Percentiles rank a stretch among this genome's conserved stretches.
These are phyloP conservation scores for Paramecium sexaurelia DNA, from an alignment of 73 alveolate genomes.

Conservation along the genomic window DNA sequence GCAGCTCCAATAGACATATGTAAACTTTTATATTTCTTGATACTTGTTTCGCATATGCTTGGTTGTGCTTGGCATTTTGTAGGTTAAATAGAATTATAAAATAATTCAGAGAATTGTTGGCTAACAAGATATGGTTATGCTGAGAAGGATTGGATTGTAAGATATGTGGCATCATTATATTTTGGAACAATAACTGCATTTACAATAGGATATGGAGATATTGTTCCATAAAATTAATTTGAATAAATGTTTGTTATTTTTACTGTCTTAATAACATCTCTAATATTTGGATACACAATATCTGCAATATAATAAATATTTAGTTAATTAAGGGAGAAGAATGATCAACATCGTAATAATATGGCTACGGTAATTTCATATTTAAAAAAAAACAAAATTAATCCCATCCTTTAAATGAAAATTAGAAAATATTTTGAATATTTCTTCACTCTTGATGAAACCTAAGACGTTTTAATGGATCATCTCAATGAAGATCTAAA, in stretches of 20 bases:
- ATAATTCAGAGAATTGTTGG: not conserved
- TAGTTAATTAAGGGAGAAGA: constrained; percentile 16
- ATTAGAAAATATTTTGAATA: constrained; percentile 39
- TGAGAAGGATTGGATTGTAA: constrained; percentile 44
- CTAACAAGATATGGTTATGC: constrained; percentile 12
- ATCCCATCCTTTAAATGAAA: not conserved
- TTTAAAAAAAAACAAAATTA: constrained; percentile 15
- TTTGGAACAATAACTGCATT: constrained; percentile 54
- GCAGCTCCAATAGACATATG: constrained; percentile 33
- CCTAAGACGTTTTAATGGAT: not conserved
- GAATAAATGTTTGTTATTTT: constrained; percentile 59
- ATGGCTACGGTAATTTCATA: not conserved
- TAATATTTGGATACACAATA: constrained; percentile 52
- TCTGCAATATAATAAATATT: constrained; percentile 33
- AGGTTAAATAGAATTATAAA: not conserved
- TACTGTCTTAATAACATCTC: constrained; percentile 18
- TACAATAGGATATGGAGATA: constrained; percentile 64
- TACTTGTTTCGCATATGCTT: not conserved
- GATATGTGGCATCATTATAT: constrained; percentile 57
- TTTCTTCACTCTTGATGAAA: not conserved
- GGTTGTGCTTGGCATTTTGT: constrained; percentile 48
- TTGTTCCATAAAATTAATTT: constrained; percentile 32
- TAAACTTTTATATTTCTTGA: not conserved
- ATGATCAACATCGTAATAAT: constrained; percentile 25
- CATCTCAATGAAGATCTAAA: not conserved